Conservation (phyloP, 2,329 filamentous ascomycete species). For the Monilinia laxa region DNA sequence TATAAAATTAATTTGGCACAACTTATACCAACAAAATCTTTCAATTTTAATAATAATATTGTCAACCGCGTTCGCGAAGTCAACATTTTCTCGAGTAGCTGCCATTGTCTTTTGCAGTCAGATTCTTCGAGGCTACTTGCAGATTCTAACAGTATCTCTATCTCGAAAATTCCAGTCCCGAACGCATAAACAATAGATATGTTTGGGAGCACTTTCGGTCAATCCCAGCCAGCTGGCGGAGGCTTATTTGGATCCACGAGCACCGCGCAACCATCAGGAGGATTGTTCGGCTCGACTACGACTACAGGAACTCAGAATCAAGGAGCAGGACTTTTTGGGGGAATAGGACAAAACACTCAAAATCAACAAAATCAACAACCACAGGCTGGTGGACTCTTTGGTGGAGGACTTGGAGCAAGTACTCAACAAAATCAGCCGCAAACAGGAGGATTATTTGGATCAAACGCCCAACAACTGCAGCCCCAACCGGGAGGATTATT, state of each 20-base stretch:
- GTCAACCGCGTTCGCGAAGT: constrained; percentile 22
- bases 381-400: constrained; percentile 38
- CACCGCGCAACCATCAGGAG: constrained; percentile 31
- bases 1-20: neutral
- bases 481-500: constrained; percentile 26
- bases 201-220: constrained; percentile 33
- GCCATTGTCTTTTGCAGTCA: neutral
- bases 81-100: constrained; percentile 15
- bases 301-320: constrained; percentile 39
- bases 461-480: constrained; percentile 22
- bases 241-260: constrained; percentile 30
- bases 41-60: constrained; percentile 5
- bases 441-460: constrained; percentile 25
- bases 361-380: constrained; percentile 35
- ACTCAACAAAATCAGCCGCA: constrained; percentile 35
- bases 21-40: constrained; percentile 1
- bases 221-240: constrained; percentile 31
- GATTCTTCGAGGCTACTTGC: constrained; percentile 1
- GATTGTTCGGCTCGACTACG: constrained; percentile 43
- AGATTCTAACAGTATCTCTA: neutral
- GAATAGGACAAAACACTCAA: constrained; percentile 30
- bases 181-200: constrained; percentile 25
- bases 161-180: neutral
- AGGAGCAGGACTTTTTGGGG: constrained; percentile 28
- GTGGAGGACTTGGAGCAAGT: constrained; percentile 32